These are phyloP conservation scores for Candida stauntonica DNA, from an alignment of 805 yeast genomes.

Conservation along the genomic window DNA sequence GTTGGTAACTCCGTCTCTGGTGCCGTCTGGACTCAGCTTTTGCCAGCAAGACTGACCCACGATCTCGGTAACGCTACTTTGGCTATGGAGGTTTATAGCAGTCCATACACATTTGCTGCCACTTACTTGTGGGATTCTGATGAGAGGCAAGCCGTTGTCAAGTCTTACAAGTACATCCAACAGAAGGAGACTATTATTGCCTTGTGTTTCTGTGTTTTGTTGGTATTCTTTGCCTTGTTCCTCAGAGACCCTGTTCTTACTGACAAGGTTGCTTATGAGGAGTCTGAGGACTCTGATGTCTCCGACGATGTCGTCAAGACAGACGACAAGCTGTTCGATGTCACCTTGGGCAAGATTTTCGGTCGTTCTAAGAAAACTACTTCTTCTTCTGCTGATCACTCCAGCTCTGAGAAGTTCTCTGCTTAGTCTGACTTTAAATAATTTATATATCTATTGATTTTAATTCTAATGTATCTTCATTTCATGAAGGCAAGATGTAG, in stretches of 20 bases:
- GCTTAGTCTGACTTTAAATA: background rate
- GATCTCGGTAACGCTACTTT: slow-evolving; percentile 34
- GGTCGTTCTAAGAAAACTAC: slow-evolving; percentile 1
- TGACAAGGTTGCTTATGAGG: slow-evolving; percentile 25
- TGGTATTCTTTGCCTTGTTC: slow-evolving; percentile 42
- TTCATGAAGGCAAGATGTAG: no score
- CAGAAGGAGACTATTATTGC: slow-evolving; percentile 52
- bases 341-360: slow-evolving; percentile 7
- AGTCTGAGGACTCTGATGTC: slow-evolving; percentile 13
- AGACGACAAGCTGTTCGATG: slow-evolving; percentile 5
- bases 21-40: slow-evolving; percentile 65
- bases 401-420: background rate
- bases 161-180: slow-evolving; percentile 57
- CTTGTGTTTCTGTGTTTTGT: slow-evolving; percentile 44
- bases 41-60: slow-evolving; percentile 39
- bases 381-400: background rate
- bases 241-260: slow-evolving; percentile 48
- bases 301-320: slow-evolving; percentile 18
- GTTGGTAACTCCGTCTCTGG: slow-evolving; percentile 62
- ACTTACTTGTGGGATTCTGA: slow-evolving; percentile 59
- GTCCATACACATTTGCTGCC: slow-evolving; percentile 48
- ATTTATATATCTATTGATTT: background rate
- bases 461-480: no score
- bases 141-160: slow-evolving; percentile 52
- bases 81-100: slow-evolving; percentile 44